These are phyloP conservation scores for Claviceps quebecensis DNA, from an alignment of 2,329 filamentous ascomycete species.

Conservation along the genomic window DNA sequence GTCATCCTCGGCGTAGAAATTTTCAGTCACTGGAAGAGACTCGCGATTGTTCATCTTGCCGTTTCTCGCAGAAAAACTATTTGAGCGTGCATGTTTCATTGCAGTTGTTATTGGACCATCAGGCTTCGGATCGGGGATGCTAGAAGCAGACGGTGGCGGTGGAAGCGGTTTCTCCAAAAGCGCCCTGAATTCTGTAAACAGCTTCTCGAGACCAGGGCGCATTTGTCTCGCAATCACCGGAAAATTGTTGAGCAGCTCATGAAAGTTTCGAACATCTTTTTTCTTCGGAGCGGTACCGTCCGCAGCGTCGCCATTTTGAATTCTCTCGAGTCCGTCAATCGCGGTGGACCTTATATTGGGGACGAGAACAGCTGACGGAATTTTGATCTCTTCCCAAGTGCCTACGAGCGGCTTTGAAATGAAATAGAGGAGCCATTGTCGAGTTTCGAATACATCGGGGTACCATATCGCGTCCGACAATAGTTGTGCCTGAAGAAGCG, in stretches of 20 bases:
- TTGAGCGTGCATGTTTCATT: constrained; percentile 40
- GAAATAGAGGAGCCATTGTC: constrained; percentile 94
- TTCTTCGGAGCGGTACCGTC: constrained; percentile 42
- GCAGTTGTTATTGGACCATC: constrained; percentile 42
- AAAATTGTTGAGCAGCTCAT: constrained; percentile 79
- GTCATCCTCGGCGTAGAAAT: constrained; percentile 72
- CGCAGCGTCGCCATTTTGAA: constrained; percentile 23
- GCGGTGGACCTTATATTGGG: constrained; percentile 27
- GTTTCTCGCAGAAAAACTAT: constrained; percentile 26
- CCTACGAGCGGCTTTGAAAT: constrained; percentile 83
- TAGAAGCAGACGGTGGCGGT: constrained; percentile 49
- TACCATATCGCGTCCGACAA: constrained; percentile 78
- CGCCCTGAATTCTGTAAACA: constrained; percentile 79
- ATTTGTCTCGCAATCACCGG: constrained; percentile 94
- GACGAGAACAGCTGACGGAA: constrained; percentile 49
- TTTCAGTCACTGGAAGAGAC: constrained; percentile 38
- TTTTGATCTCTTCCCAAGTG: constrained; percentile 60
- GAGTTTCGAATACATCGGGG: constrained; percentile 72
- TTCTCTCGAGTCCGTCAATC: constrained; percentile 23
- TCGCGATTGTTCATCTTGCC: constrained; percentile 18
- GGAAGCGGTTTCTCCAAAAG: constrained; percentile 78
- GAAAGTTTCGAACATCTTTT: constrained; percentile 84
- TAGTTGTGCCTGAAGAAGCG: constrained; percentile 75
- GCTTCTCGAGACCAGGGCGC: constrained; percentile 76
- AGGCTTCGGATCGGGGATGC: constrained; percentile 44